Evolutionary conservation across 208 protist species (phyloP).

Genomic region (Histomonas meleagridis): DNA sequence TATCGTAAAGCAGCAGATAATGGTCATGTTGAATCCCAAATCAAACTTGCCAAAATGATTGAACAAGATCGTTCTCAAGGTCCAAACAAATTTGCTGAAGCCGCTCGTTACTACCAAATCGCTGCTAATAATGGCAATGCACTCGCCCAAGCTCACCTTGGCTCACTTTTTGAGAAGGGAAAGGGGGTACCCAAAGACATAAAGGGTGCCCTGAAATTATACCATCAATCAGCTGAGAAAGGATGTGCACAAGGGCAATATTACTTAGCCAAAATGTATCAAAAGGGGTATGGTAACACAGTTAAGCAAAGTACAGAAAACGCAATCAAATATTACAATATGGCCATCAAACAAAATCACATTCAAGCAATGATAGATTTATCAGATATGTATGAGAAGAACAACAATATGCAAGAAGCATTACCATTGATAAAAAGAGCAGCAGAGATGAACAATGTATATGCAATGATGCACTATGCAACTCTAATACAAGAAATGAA

Average conservation of each 20-base stretch:
- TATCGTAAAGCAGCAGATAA: background rate
- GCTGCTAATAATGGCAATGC: background rate
- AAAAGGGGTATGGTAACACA: background rate
- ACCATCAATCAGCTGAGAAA: background rate
- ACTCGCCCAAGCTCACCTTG: background rate
- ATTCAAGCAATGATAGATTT: background rate
- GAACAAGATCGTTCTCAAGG: no score
- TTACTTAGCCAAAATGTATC: background rate
- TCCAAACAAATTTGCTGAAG: background rate
- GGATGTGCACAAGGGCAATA: background rate
- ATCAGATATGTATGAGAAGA: background rate
- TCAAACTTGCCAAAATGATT: background rate
- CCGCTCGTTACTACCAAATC: background rate
- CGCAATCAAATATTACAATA: background rate
- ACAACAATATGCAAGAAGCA: background rate
- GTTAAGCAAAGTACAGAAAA: background rate
- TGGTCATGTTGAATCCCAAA: background rate
- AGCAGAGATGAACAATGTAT: background rate
- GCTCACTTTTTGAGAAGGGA: background rate
- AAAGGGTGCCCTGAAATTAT: background rate
- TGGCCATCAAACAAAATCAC: background rate
- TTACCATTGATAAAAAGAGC: background rate
- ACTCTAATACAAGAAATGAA: background rate
- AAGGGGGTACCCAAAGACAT: background rate
- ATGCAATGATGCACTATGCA: background rate